A percentile compares a stretch with the other conserved stretches of the same genome.
Conservation (phyloP, 2,329 filamentous ascomycete genomes). For the Colletotrichum nymphaeae region DNA sequence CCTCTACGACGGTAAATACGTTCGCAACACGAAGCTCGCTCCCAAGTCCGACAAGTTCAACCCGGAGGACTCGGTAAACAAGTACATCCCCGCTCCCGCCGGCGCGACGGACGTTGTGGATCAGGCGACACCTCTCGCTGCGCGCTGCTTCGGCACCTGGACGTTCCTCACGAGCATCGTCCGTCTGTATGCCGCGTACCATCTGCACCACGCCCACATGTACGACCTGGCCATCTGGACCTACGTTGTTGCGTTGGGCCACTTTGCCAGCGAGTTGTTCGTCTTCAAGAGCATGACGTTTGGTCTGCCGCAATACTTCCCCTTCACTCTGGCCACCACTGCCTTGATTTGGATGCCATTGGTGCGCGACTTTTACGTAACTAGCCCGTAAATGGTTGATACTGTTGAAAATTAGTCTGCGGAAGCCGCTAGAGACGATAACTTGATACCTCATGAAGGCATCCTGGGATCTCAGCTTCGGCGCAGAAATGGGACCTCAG, state of each 20-base stretch:
- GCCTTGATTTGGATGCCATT: constrained; percentile 71
- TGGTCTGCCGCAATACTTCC: constrained; percentile 66
- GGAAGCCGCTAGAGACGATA: neutral
- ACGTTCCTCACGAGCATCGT: constrained; percentile 83
- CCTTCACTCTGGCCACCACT: constrained; percentile 61
- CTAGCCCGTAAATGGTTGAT: constrained; percentile 38
- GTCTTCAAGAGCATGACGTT: constrained; percentile 81
- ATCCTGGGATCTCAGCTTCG: neutral
- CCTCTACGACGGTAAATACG: constrained; percentile 79
- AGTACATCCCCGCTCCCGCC: constrained; percentile 58
- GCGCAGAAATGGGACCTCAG: neutral
- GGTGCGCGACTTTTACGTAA: constrained; percentile 79
- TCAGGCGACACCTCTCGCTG: constrained; percentile 79
- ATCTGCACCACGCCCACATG: constrained; percentile 76
- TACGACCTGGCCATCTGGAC: constrained; percentile 88
- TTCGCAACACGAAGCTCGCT: constrained; percentile 60
- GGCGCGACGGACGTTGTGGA: constrained; percentile 61
- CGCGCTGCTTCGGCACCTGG: constrained; percentile 89
- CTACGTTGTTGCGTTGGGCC: constrained; percentile 80
- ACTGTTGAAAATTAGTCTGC: neutral
- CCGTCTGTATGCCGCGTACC: constrained; percentile 85
- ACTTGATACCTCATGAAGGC: neutral
- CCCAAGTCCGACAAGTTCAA: constrained; percentile 54
- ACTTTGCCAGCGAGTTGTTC: constrained; percentile 85
- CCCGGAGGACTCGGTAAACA: constrained; percentile 64